Percentiles rank a stretch among this genome's conserved stretches.
Conservation (phyloP, 768 basidiomycete genomes). For the Russula brevipes region DNA sequence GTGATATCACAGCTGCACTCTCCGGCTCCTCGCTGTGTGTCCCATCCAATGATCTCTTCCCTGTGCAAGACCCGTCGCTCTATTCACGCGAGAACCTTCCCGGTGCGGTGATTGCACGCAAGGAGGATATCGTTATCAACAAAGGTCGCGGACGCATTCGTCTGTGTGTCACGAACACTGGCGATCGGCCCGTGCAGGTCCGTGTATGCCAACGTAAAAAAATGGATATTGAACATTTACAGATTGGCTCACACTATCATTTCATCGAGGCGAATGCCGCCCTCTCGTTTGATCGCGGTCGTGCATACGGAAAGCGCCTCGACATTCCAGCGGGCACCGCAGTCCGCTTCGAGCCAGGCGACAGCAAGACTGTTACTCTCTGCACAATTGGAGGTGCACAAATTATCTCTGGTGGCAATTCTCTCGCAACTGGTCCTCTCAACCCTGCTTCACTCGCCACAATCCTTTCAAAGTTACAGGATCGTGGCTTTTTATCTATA, state of each 20-base stretch:
- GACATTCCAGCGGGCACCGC: constrained; percentile 95
- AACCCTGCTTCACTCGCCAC: constrained; percentile 42
- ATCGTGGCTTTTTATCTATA: constrained; percentile 64
- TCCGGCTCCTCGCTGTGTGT: constrained; percentile 91
- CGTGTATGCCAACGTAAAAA: constrained; percentile 22
- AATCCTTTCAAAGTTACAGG: constrained; percentile 45
- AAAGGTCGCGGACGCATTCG: constrained; percentile 60
- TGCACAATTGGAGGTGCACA: constrained; percentile 70
- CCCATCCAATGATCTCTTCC: constrained; percentile 63
- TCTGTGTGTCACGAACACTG: constrained; percentile 80
- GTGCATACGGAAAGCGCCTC: constrained; percentile 78
- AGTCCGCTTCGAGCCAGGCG: constrained; percentile 94
- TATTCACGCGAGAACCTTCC: constrained; percentile 55
- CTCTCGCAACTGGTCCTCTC: constrained; percentile 54
- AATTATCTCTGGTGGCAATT: constrained; percentile 75
- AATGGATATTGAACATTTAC: constrained; percentile 5
- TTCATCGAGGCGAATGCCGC: constrained; percentile 86
- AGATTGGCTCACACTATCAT: constrained; percentile 94
- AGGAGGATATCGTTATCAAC: constrained; percentile 70
- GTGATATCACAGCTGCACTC: constrained; percentile 77
- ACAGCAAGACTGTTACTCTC: constrained; percentile 76
- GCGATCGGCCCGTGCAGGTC: constrained; percentile 91
- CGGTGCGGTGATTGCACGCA: constrained; percentile 67
- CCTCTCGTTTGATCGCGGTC: constrained; percentile 75
- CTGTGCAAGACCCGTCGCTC: constrained; percentile 43